phyloP scores from a whole-genome alignment of 2,329 filamentous ascomycete genomes.

The Chaetomiaceae sp. region DNA sequence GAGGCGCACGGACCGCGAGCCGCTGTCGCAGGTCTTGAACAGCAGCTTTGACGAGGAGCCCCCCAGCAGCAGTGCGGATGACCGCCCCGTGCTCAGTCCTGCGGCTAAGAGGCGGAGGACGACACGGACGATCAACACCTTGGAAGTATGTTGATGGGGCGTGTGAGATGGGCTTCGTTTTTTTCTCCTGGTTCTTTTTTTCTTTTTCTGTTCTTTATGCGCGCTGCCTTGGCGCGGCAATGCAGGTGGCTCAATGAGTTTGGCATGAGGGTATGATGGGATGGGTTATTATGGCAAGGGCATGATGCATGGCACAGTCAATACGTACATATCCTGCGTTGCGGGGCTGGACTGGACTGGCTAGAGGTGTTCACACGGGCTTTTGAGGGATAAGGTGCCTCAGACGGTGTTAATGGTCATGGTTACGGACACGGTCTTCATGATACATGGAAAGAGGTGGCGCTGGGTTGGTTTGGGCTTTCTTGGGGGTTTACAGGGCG shows the following conservation, averaged over 20 bases:
- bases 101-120: conserved; percentile 31
- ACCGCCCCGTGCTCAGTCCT: conserved; percentile 29
- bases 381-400: neutral
- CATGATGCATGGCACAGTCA: conserved; percentile 2
- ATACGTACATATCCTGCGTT: neutral
- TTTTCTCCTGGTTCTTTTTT: neutral
- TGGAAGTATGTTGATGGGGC: conserved; percentile 29
- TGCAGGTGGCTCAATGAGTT: neutral
- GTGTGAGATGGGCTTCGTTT: neutral
- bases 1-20: conserved; percentile 33
- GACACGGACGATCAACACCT: conserved; percentile 21
- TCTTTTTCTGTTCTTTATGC: neutral
- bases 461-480: conserved; percentile 4
- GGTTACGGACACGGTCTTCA: neutral
- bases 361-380: conserved; percentile 9
- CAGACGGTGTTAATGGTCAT: neutral
- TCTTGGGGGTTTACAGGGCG: neutral
- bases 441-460: conserved; percentile 5
- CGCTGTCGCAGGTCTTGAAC: conserved; percentile 36
- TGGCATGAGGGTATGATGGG: conserved; percentile 4
- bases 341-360: neutral
- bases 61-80: conserved; percentile 18
- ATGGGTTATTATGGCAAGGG: neutral
- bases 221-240: neutral
- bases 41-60: conserved; percentile 37